Base-by-base conservation (phyloP, 352 stramenopile genomes). In the Phytopythium helicoides region DNA sequence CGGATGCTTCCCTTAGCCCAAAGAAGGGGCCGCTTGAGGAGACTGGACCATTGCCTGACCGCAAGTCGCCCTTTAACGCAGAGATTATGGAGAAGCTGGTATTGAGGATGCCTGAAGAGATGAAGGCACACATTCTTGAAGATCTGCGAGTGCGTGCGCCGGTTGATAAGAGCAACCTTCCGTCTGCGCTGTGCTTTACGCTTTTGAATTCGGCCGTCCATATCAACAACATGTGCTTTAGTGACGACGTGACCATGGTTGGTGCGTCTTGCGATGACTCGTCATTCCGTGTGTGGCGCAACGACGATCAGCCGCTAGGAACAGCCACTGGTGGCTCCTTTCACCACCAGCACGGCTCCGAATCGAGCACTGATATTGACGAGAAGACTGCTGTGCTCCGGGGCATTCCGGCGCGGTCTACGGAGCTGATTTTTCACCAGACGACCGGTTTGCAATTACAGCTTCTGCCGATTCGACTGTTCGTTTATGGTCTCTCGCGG, bases 401-500 rank as follows among this genome's bases (percentile, higher is more conserved):
- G 40, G 84, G 84, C 84, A 94, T 47, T 85, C 81, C 15, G 72
- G 78, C 12, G 81, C 85, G n/a, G 84, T 97, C n/a, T 95, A 93
- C 22, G 79, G 81, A 25, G 69, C 84, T 16, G 77, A 68, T 35
- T 97, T 95, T 46, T 92, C 88, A 0, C 88, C 88, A 0, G 88
- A 97, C 58, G 86, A 91, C 49, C 79, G 84, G 11, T 92, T 95
- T 34, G 80, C 85, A 6, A 67, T 97, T 10, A 92, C 88, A 2
- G 71, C 69, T 4, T 95, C 86, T 9, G 86, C 71, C 1, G 86
- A 96, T 41, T 86, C 85, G 21, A 92, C 76, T 0, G 73, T 95
- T 19, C 74, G 87, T 6, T 66, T 97, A 12, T 97, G 88, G 88
- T 93, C 87, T 62, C 52, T 97, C 34, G 87, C 75, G 9, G 76